Evolutionary conservation across 2,329 filamentous ascomycete species (phyloP), one percentile per base, ranked within the genome.

Genomic region (Clathrospora elynae): DNA sequence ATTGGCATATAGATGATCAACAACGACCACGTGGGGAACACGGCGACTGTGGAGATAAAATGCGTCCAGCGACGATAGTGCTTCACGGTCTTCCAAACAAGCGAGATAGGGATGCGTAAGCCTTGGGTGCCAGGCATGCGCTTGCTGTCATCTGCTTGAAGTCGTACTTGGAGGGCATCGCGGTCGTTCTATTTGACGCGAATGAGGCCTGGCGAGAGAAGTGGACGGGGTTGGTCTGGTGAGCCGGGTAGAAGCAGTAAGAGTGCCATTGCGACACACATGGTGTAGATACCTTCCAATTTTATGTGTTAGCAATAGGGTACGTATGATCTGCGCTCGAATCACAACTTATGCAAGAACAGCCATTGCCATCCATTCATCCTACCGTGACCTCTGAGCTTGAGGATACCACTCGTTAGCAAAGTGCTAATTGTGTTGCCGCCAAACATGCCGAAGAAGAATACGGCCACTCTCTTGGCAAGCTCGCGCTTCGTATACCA

Each of bases 371-470:
- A 80, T 0, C 75, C 76, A 5, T 64, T 62, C 5, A 79, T 48
- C 0, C 73, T 73, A 2, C 67, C 52, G 8, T 54, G 46, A 1
- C 72, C 72, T 13, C 75, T 70, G 12, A 80, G 62, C 37, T 70
- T 74, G 5, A 80, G 53, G 6, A 80, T 74, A 0, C 72, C 76
- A 6, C 75, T 74, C 0, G 75, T 77, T 3, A 80, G 60, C 1
- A 80, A 63, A 0, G 76, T 75, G 17, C 73, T 76, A 2, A 79
- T 64, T 0, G 77, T 76, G 14, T 76, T 75, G 0, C 76, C 77
- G 0, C 75, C 72, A 44, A 79, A 78, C 71, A 79, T 79, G 7
- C 77, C 77, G 29, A 80, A 77, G 56, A 79, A 80, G 43, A 80
- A 75, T 0, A 79, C 53, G 1, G 77, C 75, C 5, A 79, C 71